A percentile compares a stretch with the other conserved stretches of the same genome.
Conservation (phyloP, 768 basidiomycete species). For the Dictyophora rubrovolvata region DNA sequence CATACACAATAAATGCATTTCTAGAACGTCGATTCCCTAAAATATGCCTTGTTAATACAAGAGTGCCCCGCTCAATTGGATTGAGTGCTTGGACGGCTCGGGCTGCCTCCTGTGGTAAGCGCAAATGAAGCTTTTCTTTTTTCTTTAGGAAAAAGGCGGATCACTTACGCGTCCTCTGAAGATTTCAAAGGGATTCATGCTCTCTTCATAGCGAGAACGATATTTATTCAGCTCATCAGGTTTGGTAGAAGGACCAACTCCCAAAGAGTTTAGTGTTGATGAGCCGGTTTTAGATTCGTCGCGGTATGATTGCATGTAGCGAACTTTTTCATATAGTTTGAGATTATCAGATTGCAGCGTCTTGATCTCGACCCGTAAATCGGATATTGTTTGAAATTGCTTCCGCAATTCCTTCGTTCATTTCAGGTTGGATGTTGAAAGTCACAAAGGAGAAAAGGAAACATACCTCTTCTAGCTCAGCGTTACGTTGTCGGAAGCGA, state of each 20-base stretch:
- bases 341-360: slow-evolving; percentile 90
- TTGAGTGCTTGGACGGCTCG: slow-evolving; percentile 87
- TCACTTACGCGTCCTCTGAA: slow-evolving; percentile 84
- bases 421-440: neutral
- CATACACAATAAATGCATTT: slow-evolving; percentile 82
- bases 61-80: slow-evolving; percentile 80
- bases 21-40: slow-evolving; percentile 86
- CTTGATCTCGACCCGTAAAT: slow-evolving; percentile 87
- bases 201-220: slow-evolving; percentile 85
- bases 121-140: neutral
- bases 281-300: slow-evolving; percentile 49
- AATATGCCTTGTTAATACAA: slow-evolving; percentile 74
- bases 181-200: slow-evolving; percentile 97
- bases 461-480: slow-evolving; percentile 85
- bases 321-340: slow-evolving; percentile 96
- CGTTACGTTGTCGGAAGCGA: slow-evolving; percentile 93
- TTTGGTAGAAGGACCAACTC: slow-evolving; percentile 11
- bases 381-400: slow-evolving; percentile 90
- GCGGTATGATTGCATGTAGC: slow-evolving; percentile 95
- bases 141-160: neutral
- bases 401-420: slow-evolving; percentile 73
- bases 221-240: slow-evolving; percentile 82
- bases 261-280: slow-evolving; percentile 23
- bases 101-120: slow-evolving; percentile 72
- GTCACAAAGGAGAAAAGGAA: slow-evolving; percentile 1